Base-by-base conservation (phyloP, 129 eudicot genomes). In the Arctium minus region DNA sequence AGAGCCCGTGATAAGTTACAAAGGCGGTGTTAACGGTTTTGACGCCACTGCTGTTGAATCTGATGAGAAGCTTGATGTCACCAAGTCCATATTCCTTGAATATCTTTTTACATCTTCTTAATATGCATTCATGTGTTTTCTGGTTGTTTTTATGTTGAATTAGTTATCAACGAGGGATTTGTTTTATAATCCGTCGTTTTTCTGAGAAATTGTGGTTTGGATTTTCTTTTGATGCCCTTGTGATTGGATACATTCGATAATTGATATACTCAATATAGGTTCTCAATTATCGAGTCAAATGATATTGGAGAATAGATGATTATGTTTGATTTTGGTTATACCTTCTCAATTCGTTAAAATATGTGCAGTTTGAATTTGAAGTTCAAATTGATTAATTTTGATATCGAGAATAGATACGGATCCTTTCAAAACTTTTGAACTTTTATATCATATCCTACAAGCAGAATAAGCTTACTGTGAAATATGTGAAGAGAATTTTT, bases 121-220 rank as follows among this genome's bases (percentile, higher is more conserved):
- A 76, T 81, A 82, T 82, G 86, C 86, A 82, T 48, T 76, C 72
- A 50, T 27, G n/a, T 27, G n/a, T 82, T 82, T 35, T 70, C 44
- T 36, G 22, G 76, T 82, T 32, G 30, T 44, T 12, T 44, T 64
- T 32, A 13, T 68, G 37, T 75, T 75, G 27, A 75, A 67, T 73
- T 39, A 12, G 31, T 30, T 72, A 27, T 73, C 31, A 73, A 15
- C 53, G 22, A 62, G 68, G 42, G 6, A 37, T 75, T 67, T 67
- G 37, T 37, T 67, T 22, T 30, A 3, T 80, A 71, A 32, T 80
- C 44, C 3, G 48, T 35, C 56, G 37, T 71, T 80, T 11, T 29
- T 71, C 3, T 71, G 53, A 33, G 70, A 18, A 60, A 70, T 80
- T 80, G 56, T 50, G 77, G 77, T 31, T 48, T 22, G 48, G 42